Evolutionary conservation across 1,284 basidiomycete species (phyloP).

Genomic region (Boletellus dicymbophilus): DNA sequence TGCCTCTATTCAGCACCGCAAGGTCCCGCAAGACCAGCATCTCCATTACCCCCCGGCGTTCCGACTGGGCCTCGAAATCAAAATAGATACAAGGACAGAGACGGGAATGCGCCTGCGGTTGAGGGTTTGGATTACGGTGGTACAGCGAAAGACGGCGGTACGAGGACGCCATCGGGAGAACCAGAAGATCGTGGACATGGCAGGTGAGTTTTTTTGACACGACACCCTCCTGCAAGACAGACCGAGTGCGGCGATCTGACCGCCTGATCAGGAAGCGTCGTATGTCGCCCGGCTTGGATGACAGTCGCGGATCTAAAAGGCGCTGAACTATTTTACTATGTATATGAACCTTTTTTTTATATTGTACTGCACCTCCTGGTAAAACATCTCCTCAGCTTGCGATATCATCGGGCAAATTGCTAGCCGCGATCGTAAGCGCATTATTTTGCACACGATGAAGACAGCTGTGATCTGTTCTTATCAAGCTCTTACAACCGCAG

Average conservation of each 20-base stretch:
- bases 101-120: constrained; percentile 75
- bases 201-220: constrained; percentile 35
- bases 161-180: constrained; percentile 55
- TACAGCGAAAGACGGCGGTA: constrained; percentile 41
- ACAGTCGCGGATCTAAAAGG: constrained; percentile 59
- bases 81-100: constrained; percentile 86
- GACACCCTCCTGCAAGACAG: background rate
- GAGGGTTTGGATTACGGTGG: constrained; percentile 87
- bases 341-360: constrained; percentile 18
- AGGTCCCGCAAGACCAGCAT: constrained; percentile 70
- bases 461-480: too few relatives aligned
- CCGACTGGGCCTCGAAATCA: constrained; percentile 84
- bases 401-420: constrained; percentile 1
- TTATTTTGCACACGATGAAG: too few relatives aligned
- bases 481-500: too few relatives aligned
- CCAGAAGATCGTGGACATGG: constrained; percentile 57
- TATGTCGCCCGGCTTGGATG: constrained; percentile 61
- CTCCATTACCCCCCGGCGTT: constrained; percentile 78
- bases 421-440: background rate
- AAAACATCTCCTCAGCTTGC: constrained; percentile 8
- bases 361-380: constrained; percentile 25
- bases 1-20: constrained; percentile 37
- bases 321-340: constrained; percentile 47
- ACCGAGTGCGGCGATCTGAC: constrained; percentile 15
- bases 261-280: constrained; percentile 52